Percentiles rank a stretch among this genome's conserved stretches.
Evolutionary conservation across 108 stramenopile genomes (phyloP).

Genomic region (Fragilariopsis cylindrus): DNA sequence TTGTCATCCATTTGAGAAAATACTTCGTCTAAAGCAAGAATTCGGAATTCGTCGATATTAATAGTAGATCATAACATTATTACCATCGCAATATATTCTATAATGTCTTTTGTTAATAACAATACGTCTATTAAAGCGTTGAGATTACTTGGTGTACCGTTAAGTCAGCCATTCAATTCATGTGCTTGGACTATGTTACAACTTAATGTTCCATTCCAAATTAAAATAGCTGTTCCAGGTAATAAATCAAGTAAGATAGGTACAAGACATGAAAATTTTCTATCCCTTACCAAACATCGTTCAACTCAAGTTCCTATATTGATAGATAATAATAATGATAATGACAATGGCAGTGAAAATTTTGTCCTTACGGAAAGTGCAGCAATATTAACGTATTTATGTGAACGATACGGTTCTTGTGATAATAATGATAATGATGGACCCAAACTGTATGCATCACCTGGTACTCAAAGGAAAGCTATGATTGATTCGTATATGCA

Average conservation of each 20-base stretch:
- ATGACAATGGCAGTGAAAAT: too few relatives aligned
- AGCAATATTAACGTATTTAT: slow-evolving; percentile 44
- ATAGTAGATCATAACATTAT: too few relatives aligned
- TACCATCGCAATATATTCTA: too few relatives aligned
- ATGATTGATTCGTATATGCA: slow-evolving; percentile 37
- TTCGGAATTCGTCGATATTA: too few relatives aligned
- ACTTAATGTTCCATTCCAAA: slow-evolving; percentile 25
- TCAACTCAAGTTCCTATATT: slow-evolving; percentile 29
- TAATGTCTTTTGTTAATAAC: too few relatives aligned
- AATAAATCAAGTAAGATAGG: slow-evolving; percentile 20
- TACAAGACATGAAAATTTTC: slow-evolving; percentile 27
- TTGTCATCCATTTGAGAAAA: too few relatives aligned
- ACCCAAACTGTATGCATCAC: slow-evolving; percentile 13
- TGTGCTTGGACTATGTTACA: slow-evolving; percentile 43
- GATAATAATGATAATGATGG: not conserved
- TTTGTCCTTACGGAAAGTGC: slow-evolving; percentile 34
- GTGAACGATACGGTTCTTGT: slow-evolving; percentile 30
- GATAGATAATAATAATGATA: not conserved
- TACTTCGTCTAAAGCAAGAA: too few relatives aligned
- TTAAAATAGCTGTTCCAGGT: slow-evolving; percentile 37
- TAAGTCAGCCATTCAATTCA: slow-evolving; percentile 47
- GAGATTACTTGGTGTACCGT: slow-evolving; percentile 41
- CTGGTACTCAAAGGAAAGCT: slow-evolving; percentile 26
- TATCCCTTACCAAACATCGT: slow-evolving; percentile 5
- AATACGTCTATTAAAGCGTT: not conserved